phyloP scores from a whole-genome alignment of 768 basidiomycete genomes.

The Agrocybe pediades region DNA sequence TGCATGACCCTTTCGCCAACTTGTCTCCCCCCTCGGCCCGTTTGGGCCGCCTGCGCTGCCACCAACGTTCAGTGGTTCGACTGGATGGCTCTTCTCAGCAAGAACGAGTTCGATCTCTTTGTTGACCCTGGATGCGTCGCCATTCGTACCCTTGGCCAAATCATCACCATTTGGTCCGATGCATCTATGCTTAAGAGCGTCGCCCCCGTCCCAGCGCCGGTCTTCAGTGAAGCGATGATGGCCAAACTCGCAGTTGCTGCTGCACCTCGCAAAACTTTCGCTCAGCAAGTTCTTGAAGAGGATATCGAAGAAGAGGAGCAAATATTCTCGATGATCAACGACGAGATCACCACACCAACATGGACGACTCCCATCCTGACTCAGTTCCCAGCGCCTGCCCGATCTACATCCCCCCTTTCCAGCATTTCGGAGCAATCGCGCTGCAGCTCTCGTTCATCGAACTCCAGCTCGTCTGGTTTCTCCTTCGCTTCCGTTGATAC shows the following conservation, averaged over 20 bases:
- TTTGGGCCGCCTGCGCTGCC: slow-evolving; percentile 71
- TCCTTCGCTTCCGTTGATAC: slow-evolving; percentile 57
- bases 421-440: slow-evolving; percentile 64
- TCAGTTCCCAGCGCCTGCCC: slow-evolving; percentile 54
- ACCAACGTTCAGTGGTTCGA: slow-evolving; percentile 79
- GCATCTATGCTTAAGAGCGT: slow-evolving; percentile 34
- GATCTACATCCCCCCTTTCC: slow-evolving; percentile 62
- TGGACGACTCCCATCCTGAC: slow-evolving; percentile 69
- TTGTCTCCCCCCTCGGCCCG: slow-evolving; percentile 68
- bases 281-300: slow-evolving; percentile 73
- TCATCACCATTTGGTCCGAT: slow-evolving; percentile 71
- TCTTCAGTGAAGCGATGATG: slow-evolving; percentile 21
- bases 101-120: slow-evolving; percentile 75
- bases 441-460: slow-evolving; percentile 71
- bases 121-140: slow-evolving; percentile 81
- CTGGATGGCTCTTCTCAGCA: slow-evolving; percentile 74
- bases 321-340: slow-evolving; percentile 73
- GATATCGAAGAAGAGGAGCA: slow-evolving; percentile 73
- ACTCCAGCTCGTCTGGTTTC: slow-evolving; percentile 62
- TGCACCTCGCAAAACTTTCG: slow-evolving; percentile 56
- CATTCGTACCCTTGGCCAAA: slow-evolving; percentile 54
- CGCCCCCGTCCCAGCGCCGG: slow-evolving; percentile 20
- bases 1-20: slow-evolving; percentile 73
- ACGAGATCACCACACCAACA: slow-evolving; percentile 67
- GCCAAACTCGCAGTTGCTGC: slow-evolving; percentile 10